A percentile compares a stretch with the other conserved stretches of the same genome.
phyloP scores from a whole-genome alignment of 306 rosid genomes.

The Senna siamea region DNA sequence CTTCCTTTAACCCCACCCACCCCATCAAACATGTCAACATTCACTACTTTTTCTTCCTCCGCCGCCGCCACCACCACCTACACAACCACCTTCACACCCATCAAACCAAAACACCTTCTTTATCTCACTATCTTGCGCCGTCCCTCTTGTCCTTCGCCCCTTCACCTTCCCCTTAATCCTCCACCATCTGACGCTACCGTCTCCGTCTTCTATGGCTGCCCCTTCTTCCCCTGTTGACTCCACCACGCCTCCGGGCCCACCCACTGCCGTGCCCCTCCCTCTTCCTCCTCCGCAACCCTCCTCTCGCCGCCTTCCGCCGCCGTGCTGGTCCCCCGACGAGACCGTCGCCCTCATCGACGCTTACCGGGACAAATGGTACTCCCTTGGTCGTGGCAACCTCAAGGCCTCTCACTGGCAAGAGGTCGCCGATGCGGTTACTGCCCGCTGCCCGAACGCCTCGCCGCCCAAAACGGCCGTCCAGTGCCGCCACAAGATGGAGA shows the following conservation, averaged over 20 bases:
- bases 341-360: slow-evolving; percentile 85
- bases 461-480: slow-evolving; percentile 90
- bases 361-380: slow-evolving; percentile 88
- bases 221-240: slow-evolving; percentile 47
- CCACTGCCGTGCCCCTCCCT: slow-evolving; percentile 30
- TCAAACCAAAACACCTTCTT: background rate
- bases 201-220: slow-evolving; percentile 46
- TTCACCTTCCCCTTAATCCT: background rate
- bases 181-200: too few relatives aligned
- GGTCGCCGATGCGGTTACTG: slow-evolving; percentile 78
- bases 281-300: slow-evolving; percentile 47
- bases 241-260: slow-evolving; percentile 43
- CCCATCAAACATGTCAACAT: slow-evolving; percentile 51
- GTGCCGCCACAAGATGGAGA: slow-evolving; percentile 98
- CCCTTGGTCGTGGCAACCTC: slow-evolving; percentile 88
- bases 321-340: slow-evolving; percentile 93
- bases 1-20: slow-evolving; percentile 42
- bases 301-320: slow-evolving; percentile 85
- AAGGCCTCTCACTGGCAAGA: slow-evolving; percentile 97
- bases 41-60: slow-evolving; percentile 41
- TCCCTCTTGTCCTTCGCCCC: slow-evolving; percentile 14
- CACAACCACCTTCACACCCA: too few relatives aligned
- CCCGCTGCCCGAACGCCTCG: slow-evolving; percentile 64
- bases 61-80: slow-evolving; percentile 37
- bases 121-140: background rate